Base-by-base conservation (phyloP, 495 filamentous ascomycete genomes). In the Penicillium lagena region DNA sequence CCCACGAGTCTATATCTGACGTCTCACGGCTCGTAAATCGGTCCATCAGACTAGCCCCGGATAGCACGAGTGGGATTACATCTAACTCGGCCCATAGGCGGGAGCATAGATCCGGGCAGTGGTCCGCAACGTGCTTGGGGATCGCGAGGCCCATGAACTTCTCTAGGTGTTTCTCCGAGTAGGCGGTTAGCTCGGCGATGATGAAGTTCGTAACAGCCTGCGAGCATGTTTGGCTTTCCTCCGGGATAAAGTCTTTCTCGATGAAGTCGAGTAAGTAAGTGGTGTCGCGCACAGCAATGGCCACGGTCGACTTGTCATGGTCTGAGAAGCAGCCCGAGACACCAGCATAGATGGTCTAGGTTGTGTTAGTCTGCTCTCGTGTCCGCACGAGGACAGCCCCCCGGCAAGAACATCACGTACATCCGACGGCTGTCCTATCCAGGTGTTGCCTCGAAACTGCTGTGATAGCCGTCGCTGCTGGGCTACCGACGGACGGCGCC, bases 81-180 rank as follows among this genome's bases (percentile, higher is more conserved):
- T 95, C 89, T 12, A 90, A 68, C 40, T 90, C 82, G 8, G 77
- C 56, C 89, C 89, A 95, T 1, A 95, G 74, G n/a, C 80, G 78
- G 0, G 86, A 82, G 37, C 79, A 82, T 6, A 90, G 71, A 7
- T 55, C 62, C 0, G 86, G 52, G 67, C 69, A 60, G 74, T 57
- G 14, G 60, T 70, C 27, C 54, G 68, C 17, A 74, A 84, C 17
- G 82, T 52, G 35, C 29, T 44, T 27, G 9, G 63, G 62, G 59
- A 73, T 66, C 2, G 65, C 60, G 31, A 64, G 67, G 6, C 85
- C 85, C 11, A 85, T 68, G 50, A 87, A 80, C 58, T 88, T 88
- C 57, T 78, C 73, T 14, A 79, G 57, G 47, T 87, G 82, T 29
- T 73, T 65, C 14, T 79, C 70, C 42, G 78, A 79, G 51, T 82